phyloP scores from a whole-genome alignment of 2,329 filamentous ascomycete genomes.

The Fusarium miscanthi region DNA sequence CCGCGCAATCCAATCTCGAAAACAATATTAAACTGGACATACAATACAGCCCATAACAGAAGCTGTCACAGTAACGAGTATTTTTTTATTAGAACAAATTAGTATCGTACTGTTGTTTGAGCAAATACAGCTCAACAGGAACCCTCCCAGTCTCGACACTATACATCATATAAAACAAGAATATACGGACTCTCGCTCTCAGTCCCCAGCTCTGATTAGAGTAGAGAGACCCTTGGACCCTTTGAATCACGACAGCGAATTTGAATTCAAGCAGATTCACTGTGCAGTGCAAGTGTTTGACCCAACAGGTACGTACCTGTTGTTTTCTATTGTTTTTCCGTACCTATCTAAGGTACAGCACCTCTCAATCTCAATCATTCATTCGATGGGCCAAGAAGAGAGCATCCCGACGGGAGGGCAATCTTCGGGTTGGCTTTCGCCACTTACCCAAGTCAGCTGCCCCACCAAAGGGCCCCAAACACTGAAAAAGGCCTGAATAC shows the following conservation, averaged over 20 bases:
- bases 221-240: constrained; percentile 35
- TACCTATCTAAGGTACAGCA: neutral
- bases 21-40: constrained; percentile 12
- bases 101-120: neutral
- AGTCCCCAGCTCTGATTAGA: constrained; percentile 25
- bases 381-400: constrained; percentile 16
- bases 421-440: constrained; percentile 45
- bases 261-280: neutral
- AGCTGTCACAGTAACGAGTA: constrained; percentile 1
- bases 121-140: constrained; percentile 2
- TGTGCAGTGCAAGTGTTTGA: neutral
- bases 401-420: constrained; percentile 12
- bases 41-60: neutral
- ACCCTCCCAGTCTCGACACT: constrained; percentile 3
- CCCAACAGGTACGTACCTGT: constrained; percentile 22
- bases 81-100: neutral
- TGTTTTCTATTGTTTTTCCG: constrained; percentile 28
- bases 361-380: neutral
- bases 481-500: constrained; percentile 27
- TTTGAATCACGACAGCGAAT: constrained; percentile 24
- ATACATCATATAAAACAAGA: constrained; percentile 10
- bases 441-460: constrained; percentile 50
- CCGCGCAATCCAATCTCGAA: constrained; percentile 32
- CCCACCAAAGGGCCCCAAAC: constrained; percentile 44
- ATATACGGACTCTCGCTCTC: constrained; percentile 9